phyloP scores from a whole-genome alignment of 2,329 filamentous ascomycete species.

The Chrysosporium keratinophilum region DNA sequence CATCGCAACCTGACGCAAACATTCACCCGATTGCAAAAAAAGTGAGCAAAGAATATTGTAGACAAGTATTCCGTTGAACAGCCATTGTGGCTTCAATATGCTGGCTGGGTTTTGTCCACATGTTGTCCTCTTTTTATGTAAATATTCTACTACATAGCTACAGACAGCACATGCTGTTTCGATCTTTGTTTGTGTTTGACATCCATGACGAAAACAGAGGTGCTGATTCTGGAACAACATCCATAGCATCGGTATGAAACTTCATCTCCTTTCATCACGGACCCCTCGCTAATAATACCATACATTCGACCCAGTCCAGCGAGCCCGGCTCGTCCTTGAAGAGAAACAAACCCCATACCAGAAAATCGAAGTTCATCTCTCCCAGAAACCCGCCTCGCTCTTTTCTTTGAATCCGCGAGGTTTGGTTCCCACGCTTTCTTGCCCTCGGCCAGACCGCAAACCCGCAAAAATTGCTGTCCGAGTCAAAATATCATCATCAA shows the following conservation, averaged over 20 bases:
- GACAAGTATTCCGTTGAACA: conserved; percentile 27
- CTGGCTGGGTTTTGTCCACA: conserved; percentile 62
- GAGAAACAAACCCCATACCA: conserved; percentile 66
- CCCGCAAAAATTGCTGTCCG: conserved; percentile 54
- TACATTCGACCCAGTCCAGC: conserved; percentile 43
- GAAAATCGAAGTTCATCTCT: conserved; percentile 69
- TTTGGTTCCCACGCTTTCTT: conserved; percentile 58
- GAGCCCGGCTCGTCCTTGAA: conserved; percentile 60
- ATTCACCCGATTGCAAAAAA: conserved; percentile 38
- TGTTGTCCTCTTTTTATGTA: conserved; percentile 15
- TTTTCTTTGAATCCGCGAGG: conserved; percentile 64
- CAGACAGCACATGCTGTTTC: neutral
- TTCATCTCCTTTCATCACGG: neutral
- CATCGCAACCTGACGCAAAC: conserved; percentile 32
- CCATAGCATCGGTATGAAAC: conserved; percentile 4
- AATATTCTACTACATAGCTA: neutral
- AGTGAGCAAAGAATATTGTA: conserved; percentile 31
- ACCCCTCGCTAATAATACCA: neutral
- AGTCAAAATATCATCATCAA: conserved; percentile 62
- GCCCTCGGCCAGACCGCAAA: conserved; percentile 16
- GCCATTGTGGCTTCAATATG: conserved; percentile 54
- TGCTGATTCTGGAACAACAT: conserved; percentile 21
- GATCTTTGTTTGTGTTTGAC: neutral
- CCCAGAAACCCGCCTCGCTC: conserved; percentile 59
- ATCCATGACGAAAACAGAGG: conserved; percentile 18